These are phyloP conservation scores for Alternaria sp. DNA, from an alignment of 2,329 filamentous ascomycete species.

Conservation along the genomic window DNA sequence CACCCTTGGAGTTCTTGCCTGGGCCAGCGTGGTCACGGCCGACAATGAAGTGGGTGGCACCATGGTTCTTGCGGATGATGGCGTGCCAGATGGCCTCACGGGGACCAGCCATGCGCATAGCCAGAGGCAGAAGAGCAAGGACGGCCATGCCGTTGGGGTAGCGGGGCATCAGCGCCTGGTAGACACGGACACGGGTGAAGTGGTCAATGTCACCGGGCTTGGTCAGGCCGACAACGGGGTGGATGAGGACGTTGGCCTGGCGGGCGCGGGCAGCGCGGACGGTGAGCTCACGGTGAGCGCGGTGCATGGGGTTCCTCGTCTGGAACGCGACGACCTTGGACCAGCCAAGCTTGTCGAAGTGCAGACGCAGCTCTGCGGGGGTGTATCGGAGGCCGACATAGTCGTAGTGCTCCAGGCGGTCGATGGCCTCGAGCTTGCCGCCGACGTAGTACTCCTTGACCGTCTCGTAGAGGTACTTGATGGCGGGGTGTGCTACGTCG, in stretches of 20 bases:
- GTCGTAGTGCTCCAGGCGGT: conserved; percentile 97
- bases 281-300: conserved; percentile 95
- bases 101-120: conserved; percentile 99
- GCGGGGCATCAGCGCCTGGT: conserved; percentile 92
- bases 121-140: conserved; percentile 89
- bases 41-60: conserved; percentile 98
- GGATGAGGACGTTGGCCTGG: conserved; percentile 98
- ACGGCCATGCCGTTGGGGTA: conserved; percentile 99
- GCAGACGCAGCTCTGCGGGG: conserved; percentile 88
- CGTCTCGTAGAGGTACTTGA: conserved; percentile 84
- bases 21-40: conserved; percentile 97
- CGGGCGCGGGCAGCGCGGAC: conserved; percentile 94
- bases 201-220: conserved; percentile 99
- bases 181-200: conserved; percentile 98
- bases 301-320: conserved; percentile 97
- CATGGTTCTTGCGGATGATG: conserved; percentile 99
- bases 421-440: conserved; percentile 94
- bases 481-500: conserved; percentile 87
- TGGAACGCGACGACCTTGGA: conserved; percentile 98
- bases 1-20: conserved; percentile 96
- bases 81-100: conserved; percentile 99
- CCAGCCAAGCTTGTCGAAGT: conserved; percentile 99
- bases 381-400: conserved; percentile 96
- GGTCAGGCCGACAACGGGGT: conserved; percentile 96
- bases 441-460: conserved; percentile 91